A percentile compares a stretch with the other conserved stretches of the same genome.
Conservation (phyloP, 129 eudicot species). For the Flaveria bidentis region DNA sequence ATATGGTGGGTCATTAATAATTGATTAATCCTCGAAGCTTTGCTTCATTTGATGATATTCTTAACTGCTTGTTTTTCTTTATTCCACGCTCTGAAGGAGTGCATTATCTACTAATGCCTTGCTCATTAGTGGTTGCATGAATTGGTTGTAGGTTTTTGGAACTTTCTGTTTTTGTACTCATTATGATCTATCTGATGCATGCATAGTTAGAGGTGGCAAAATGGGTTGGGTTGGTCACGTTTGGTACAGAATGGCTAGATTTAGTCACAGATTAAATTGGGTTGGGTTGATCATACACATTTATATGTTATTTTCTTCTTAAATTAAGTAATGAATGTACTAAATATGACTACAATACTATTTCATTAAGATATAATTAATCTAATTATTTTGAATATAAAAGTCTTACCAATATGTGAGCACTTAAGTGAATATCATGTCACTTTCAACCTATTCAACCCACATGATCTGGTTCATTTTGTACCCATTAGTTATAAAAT, state of each 20-base stretch:
- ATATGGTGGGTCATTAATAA: background rate
- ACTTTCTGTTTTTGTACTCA: slow-evolving; percentile 1
- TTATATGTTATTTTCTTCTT: background rate
- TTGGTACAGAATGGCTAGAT: background rate
- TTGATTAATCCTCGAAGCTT: background rate
- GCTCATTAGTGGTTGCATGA: background rate
- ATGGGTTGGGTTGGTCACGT: background rate
- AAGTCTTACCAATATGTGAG: background rate
- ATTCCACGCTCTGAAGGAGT: slow-evolving; percentile 9
- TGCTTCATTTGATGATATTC: slow-evolving; percentile 1
- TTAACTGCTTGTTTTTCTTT: slow-evolving; percentile 16
- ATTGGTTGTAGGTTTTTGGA: background rate
- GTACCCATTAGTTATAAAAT: background rate
- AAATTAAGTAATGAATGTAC: background rate
- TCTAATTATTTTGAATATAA: background rate
- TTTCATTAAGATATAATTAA: background rate
- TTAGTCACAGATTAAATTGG: background rate
- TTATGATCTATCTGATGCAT: background rate
- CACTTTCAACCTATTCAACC: background rate
- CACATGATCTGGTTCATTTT: background rate
- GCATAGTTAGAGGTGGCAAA: background rate
- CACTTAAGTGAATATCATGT: background rate
- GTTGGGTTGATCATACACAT: background rate
- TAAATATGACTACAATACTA: slow-evolving; percentile 1
- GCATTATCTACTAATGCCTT: background rate